Conservation (phyloP, 2,329 filamentous ascomycete species). For the Trichoderma hamatum region DNA sequence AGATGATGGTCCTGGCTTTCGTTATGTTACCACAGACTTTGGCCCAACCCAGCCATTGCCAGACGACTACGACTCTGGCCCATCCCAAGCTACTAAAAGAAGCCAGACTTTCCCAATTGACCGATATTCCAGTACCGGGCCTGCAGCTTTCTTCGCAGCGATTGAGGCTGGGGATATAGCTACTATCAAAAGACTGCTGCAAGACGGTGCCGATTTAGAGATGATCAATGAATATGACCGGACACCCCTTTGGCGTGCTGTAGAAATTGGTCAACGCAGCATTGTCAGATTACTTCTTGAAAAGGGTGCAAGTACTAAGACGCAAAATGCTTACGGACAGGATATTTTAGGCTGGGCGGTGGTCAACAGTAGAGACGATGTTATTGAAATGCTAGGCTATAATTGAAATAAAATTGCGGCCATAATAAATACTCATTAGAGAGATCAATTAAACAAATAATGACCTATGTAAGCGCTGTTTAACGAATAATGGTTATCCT, state of each 20-base stretch:
- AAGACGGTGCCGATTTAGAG: neutral
- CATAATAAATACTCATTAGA: neutral
- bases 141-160: neutral
- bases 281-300: neutral
- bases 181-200: neutral
- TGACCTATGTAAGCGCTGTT: neutral
- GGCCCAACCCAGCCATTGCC: neutral
- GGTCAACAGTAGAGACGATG: neutral
- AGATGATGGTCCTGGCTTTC: neutral
- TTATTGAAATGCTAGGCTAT: neutral
- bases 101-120: neutral
- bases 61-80: neutral
- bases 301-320: neutral
- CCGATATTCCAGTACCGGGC: neutral
- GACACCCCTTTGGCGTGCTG: slow-evolving; percentile 8
- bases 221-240: neutral
- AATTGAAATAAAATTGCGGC: neutral
- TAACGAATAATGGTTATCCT: neutral
- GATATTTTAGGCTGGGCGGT: neutral
- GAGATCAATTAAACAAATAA: neutral
- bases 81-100: neutral
- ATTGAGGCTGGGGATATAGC: neutral
- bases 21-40: neutral
- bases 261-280: neutral
- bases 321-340: neutral